Evolutionary conservation across 2,329 filamentous ascomycete species (phyloP), one percentile per base, ranked within the genome.

Genomic region (Dendrostoma leiphaemia): DNA sequence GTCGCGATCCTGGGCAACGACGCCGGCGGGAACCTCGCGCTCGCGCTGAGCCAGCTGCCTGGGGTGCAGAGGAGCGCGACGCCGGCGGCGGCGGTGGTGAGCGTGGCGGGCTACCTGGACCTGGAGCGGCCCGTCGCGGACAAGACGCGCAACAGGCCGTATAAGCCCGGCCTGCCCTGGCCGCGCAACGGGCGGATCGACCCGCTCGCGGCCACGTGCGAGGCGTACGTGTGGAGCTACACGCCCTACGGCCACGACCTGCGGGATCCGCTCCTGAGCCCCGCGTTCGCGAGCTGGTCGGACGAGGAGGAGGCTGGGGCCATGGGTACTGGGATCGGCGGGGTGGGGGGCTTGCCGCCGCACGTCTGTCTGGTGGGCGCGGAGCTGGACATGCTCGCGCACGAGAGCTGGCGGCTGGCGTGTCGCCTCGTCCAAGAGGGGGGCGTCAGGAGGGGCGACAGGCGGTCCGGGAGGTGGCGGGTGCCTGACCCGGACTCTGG

Each of bases 21-120:
- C 31, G 78, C 79, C 0, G 79, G 80, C 24, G 80, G 72, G 2
- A 81, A 79, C 60, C 66, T 82, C 1, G 61, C 72, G 1, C 65
- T 81, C 1, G 64, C 69, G 6, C 71, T 70, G 0, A 61, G 69
- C 13, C 75, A 79, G 59, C 60, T 74, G 9, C 67, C 69, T 0
- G 62, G 58, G 13, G 59, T 80, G 31, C 62, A 17, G 12, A 43
- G 12, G 21, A 51, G n/a, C 40, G 17, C 47, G 10, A 62, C 31
- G 62, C 60, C 4, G 10, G 54, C 69, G 21, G 53, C 48, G 17
- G 77, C 72, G 0, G 67, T 72, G 0, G 61, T 79, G 7, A 65
- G 73, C 3, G 65, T 77, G 40, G 81, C 78, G 56, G 73, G 77
- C 1, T 64, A 72, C 2, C 63, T 73, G 6, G 76, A 80, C 60